These are phyloP conservation scores for Phoenix dactylifera DNA, from an alignment of 176 grass and related monocot species.

Conservation along the genomic window DNA sequence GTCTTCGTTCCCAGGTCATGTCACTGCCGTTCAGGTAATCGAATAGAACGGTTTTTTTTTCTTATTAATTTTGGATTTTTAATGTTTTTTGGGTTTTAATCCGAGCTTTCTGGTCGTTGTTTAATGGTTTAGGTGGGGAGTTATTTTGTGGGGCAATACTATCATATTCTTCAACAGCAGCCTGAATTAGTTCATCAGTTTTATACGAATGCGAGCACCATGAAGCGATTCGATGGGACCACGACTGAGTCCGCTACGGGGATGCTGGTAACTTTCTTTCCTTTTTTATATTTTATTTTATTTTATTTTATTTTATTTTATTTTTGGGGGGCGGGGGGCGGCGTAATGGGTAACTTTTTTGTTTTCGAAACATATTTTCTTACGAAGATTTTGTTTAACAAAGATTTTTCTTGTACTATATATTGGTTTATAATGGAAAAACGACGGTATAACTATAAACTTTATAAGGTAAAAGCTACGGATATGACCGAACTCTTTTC, in stretches of 20 bases:
- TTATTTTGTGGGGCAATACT: constrained; percentile 47
- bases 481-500: too few species aligned
- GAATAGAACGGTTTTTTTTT: background rate
- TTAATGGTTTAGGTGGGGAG: constrained; percentile 35
- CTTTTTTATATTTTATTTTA: too few species aligned
- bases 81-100: background rate
- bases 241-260: constrained; percentile 30
- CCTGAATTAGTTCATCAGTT: constrained; percentile 39
- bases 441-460: too few species aligned
- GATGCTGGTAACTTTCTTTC: constrained; percentile 19
- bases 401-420: too few species aligned
- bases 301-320: too few species aligned
- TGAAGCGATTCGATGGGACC: constrained; percentile 35
- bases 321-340: too few species aligned
- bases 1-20: constrained; percentile 12
- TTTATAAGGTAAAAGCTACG: too few species aligned
- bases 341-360: too few species aligned
- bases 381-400: too few species aligned
- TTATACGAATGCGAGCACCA: constrained; percentile 40
- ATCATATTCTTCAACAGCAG: constrained; percentile 43
- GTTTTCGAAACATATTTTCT: too few species aligned
- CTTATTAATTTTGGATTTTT: background rate
- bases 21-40: constrained; percentile 38
- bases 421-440: too few species aligned
- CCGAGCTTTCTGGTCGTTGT: constrained; percentile 5